Conservation (phyloP, 805 yeast genomes). For the Isabelozyma rhagii region DNA sequence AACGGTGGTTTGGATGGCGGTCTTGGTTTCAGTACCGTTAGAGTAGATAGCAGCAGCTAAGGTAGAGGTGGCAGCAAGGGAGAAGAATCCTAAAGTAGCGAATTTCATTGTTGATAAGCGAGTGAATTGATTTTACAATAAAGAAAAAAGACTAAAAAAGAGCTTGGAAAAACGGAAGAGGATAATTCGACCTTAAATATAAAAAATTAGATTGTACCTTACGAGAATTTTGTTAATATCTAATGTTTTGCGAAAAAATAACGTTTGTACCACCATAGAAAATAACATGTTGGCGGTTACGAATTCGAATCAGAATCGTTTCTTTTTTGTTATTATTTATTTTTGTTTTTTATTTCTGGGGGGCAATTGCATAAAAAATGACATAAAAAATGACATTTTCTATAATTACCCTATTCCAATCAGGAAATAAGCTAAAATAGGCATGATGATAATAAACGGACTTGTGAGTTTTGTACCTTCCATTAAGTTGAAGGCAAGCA, state of each 20-base stretch:
- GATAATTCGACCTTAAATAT: not conserved
- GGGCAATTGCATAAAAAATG: not conserved
- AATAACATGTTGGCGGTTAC: not conserved
- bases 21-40: slow-evolving; percentile 26
- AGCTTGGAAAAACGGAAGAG: not conserved
- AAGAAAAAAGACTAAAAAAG: slow-evolving; percentile 16
- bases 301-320: not conserved
- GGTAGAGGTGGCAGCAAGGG: slow-evolving; percentile 13
- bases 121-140: slow-evolving; percentile 4
- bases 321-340: not conserved
- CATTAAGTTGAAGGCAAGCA: not conserved
- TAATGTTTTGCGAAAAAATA: no score
- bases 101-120: slow-evolving; percentile 27
- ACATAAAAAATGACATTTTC: not conserved
- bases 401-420: not conserved
- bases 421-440: not conserved
- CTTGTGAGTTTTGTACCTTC: not conserved
- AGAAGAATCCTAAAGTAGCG: slow-evolving; percentile 25
- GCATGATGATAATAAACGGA: not conserved
- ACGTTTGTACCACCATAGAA: not conserved
- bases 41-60: slow-evolving; percentile 25
- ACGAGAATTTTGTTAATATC: no score
- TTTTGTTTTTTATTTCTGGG: not conserved
- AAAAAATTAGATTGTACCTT: not conserved
- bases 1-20: slow-evolving; percentile 26